These are phyloP conservation scores for Aspergillus udagawae DNA, from an alignment of 2,329 filamentous ascomycete species.

Conservation along the genomic window DNA sequence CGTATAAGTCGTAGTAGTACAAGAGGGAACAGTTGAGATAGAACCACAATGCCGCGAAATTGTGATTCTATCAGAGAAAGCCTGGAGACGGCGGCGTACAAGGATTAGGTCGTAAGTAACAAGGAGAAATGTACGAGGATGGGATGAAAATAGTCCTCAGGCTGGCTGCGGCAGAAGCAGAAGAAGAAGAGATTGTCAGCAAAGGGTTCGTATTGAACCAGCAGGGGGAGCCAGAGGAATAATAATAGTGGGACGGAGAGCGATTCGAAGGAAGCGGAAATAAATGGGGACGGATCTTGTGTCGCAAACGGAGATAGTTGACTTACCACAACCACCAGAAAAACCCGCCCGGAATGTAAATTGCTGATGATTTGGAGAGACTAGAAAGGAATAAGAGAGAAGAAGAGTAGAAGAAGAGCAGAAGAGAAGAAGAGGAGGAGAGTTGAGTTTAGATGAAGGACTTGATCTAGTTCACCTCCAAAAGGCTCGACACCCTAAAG, in stretches of 20 bases:
- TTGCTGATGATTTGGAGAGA: background rate
- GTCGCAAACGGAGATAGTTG: conserved; percentile 2
- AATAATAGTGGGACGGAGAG: background rate
- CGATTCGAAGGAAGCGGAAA: background rate
- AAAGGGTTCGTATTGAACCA: background rate
- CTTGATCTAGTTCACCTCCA: background rate
- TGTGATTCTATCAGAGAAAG: background rate
- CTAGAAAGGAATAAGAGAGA: background rate
- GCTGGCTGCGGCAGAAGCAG: background rate
- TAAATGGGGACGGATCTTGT: background rate
- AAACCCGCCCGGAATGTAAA: background rate
- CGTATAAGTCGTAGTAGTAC: background rate
- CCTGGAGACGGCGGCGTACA: background rate
- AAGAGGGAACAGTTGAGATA: background rate
- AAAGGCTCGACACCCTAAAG: background rate
- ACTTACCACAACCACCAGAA: background rate
- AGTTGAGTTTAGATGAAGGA: background rate
- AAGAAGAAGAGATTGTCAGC: conserved; percentile 2
- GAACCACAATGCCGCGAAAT: background rate
- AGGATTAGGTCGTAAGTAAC: background rate
- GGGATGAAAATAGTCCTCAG: background rate
- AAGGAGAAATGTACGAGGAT: background rate
- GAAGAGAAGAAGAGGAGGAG: conserved; percentile 5
- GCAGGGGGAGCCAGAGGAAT: background rate
- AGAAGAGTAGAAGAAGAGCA: background rate